Base-by-base conservation (phyloP, 768 basidiomycete species). In the Mycena capillaripes region DNA sequence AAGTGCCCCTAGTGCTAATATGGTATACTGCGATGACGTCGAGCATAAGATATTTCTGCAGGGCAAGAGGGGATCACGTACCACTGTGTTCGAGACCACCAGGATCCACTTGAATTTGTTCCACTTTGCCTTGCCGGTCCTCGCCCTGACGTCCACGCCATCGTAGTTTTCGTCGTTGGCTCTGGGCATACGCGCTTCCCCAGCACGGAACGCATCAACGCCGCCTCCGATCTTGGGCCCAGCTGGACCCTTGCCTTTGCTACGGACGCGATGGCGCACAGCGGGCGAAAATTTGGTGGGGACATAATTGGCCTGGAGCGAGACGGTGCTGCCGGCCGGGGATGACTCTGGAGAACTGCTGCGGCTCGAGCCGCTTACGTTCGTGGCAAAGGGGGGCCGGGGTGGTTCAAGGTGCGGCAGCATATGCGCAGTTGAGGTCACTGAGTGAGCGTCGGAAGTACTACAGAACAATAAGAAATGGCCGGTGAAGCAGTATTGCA, bases 81-180 rank as follows among this genome's bases (percentile, higher is more conserved):
- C 71, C 30, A 89, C 60, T 21, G 82, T 73, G 77, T 91, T 91
- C 60, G 88, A 80, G 44, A 84, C 55, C 76, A 92, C 89, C 19
- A 92, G 79, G 8, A 82, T 77, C 90, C 90, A 91, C 76, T 92
- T 92, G 84, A 92, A 92, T 72, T 83, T 82, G 77, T 88, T 92
- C 91, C 91, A 92, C 21, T 87, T 82, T 56, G 89, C 81, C 58
- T 79, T 80, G 9, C 58, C 34, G 80, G 82, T 0, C 79, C 79
- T 67, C n/a, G 70, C 80, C 79, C 76, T 69, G 21, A 76, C 42
- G 7, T 75, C 76, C 23, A 79, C 70, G 10, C 79, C 82, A 65
- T 87, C 86, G 74, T 86, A 85, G 72, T 86, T 85, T 32, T 86
- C 83, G 64, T 86, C 85, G 36, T 79, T 82, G 46, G 79, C 76